These are phyloP conservation scores for Debaryomyces castellii DNA, from an alignment of 805 yeast species.

Conservation along the genomic window DNA sequence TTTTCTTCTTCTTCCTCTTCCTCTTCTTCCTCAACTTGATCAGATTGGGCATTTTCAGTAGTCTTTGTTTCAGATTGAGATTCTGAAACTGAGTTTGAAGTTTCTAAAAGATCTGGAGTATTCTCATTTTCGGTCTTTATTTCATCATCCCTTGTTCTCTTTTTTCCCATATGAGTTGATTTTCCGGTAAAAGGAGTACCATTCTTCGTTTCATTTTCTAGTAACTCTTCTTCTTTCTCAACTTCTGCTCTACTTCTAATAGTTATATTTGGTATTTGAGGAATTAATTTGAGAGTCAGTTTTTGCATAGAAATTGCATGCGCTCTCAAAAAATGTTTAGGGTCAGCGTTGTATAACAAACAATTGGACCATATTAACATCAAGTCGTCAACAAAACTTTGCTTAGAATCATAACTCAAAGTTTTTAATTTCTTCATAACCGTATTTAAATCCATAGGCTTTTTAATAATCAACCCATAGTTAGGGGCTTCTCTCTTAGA, in stretches of 20 bases:
- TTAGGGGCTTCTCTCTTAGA: slow-evolving; percentile 98
- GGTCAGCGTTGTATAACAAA: slow-evolving; percentile 89
- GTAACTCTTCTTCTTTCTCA: slow-evolving; percentile 58
- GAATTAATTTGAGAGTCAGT: slow-evolving; percentile 70
- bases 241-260: slow-evolving; percentile 72
- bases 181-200: slow-evolving; percentile 35
- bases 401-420: slow-evolving; percentile 79
- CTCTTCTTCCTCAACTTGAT: slow-evolving; percentile 37
- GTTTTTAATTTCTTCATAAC: slow-evolving; percentile 85
- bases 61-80: slow-evolving; percentile 15
- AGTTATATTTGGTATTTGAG: slow-evolving; percentile 85
- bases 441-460: slow-evolving; percentile 95
- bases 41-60: slow-evolving; percentile 18
- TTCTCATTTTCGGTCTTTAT: slow-evolving; percentile 28
- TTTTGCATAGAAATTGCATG: slow-evolving; percentile 97
- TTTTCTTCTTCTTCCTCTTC: slow-evolving; percentile 45
- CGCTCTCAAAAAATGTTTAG: slow-evolving; percentile 83
- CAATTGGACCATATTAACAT: slow-evolving; percentile 97
- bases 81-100: slow-evolving; percentile 5
- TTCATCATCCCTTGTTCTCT: slow-evolving; percentile 35
- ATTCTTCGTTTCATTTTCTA: slow-evolving; percentile 17
- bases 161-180: slow-evolving; percentile 40
- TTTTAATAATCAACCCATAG: slow-evolving; percentile 83
- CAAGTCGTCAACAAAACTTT: slow-evolving; percentile 90
- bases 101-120: slow-evolving; percentile 16